Evolutionary conservation across 441 rosid genomes (phyloP), one percentile per base, ranked within the genome.

Genomic region (Rhodomyrtus psidioides): DNA sequence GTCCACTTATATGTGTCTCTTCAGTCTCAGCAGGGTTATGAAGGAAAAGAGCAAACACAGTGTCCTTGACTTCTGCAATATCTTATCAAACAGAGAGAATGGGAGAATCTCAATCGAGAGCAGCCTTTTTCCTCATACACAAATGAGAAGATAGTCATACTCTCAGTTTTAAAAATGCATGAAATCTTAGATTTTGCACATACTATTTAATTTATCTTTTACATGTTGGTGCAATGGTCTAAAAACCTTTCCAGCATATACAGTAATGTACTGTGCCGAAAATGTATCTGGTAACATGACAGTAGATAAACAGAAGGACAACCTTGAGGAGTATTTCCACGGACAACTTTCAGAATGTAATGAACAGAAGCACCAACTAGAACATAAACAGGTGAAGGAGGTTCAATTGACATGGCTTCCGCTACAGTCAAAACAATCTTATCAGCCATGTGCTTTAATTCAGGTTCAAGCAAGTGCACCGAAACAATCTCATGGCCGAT

Each of bases 321-420:
- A 97, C 99, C 98, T 97, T 93, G 98, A 59, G 94, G 98, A 88
- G 87, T 84, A 92, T 93, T 93, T 88, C 93, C 98, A 76, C 94
- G 97, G 87, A 96, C 90, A 91, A 94, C 95, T 91, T 96, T 95
- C 82, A 97, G 94, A 65, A 87, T 91, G 87, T 95, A 97, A 16
- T 85, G 90, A 87, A 97, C 87, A 87, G 91, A 91, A 88, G 99
- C 97, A 87, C 98, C 98, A 91, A 94, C 90, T 76, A 97, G 95
- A 86, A 96, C 93, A 85, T 91, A 94, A 83, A 95, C 94, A 85
- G 99, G 99, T 59, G 99, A 97, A 34, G 96, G 96, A 85, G 99
- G 99, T 87, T 93, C 96, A 44, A 95, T 91, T 88, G 98, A 96
- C 95, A 97, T 95, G 90, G 99, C 99, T 92, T 97, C 99, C 46